Evolutionary conservation across 1,139 yeast species (phyloP), one percentile per base, ranked within the genome.

Genomic region (Lodderomyces metapsilosis): DNA sequence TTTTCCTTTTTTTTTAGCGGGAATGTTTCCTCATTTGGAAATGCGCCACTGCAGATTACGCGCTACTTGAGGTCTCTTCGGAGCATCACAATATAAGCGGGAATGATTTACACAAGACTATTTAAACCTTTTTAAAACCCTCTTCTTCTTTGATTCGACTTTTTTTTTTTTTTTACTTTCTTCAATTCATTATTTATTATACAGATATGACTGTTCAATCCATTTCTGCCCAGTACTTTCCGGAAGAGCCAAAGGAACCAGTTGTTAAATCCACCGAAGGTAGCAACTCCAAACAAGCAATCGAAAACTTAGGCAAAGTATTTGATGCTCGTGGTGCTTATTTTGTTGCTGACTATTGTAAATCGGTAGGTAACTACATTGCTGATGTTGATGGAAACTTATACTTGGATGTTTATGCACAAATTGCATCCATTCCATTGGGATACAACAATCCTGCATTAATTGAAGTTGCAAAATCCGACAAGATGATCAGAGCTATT

Each of bases 401-500:
- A 34, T 66, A 72, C 53, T 75, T 84, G 55, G 92, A 84, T 58
- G 84, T 80, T 32, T 84, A 84, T 61, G 84, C 87, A 28, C 92
- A 84, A 64, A 83, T 84, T 52, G 85, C 92, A 3, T 83, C 91
- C 4, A 82, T 84, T 51, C 82, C 88, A 13, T 74, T 84, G 50
- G 92, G 92, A 42, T 84, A 84, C 78, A 84, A 84, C 68, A 81
- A 84, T 68, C 91, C 91, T 8, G 81, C 74, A 15, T 71, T 84
- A 50, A 69, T 74, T 41, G 74, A 76, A 56, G 76, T 75, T 42
- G 89, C 91, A 42, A 71, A 69, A 57, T 74, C 84, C 17, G 83
- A 78, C 45, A 79, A 74, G 52, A 81, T 82, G 84, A 61, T 80
- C 48, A 73, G 77, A 54, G 86, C 88, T 12, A 65, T 84, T 48